These are phyloP conservation scores for Lippia alba DNA, from an alignment of 305 asterid genomes.

Conservation along the genomic window DNA sequence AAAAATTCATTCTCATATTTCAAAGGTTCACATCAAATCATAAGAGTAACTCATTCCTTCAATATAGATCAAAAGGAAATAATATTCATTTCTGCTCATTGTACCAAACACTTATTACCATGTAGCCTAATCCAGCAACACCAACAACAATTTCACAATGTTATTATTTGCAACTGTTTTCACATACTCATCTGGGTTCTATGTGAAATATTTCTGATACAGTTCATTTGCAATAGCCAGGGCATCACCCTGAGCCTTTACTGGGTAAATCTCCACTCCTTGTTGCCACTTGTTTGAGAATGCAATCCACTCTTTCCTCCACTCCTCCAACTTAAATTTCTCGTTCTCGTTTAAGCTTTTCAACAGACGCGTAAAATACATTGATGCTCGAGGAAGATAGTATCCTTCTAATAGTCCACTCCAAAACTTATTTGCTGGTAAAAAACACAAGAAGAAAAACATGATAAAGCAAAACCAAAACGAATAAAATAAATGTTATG, in stretches of 20 bases:
- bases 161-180: constrained; percentile 3
- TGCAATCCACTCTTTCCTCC: constrained; percentile 90
- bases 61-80: neutral
- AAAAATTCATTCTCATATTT: too few relatives aligned
- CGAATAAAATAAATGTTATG: too few relatives aligned
- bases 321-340: constrained; percentile 66
- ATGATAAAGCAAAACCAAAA: constrained; percentile 1
- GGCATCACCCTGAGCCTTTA: constrained; percentile 72
- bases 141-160: constrained; percentile 4
- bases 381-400: constrained; percentile 87
- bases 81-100: neutral
- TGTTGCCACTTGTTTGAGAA: constrained; percentile 87
- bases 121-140: neutral
- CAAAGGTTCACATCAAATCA: too few relatives aligned
- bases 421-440: constrained; percentile 91
- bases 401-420: constrained; percentile 74
- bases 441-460: neutral
- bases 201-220: constrained; percentile 62
- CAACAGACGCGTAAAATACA: constrained; percentile 62
- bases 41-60: neutral
- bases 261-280: constrained; percentile 65
- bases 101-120: neutral
- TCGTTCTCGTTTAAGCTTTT: constrained; percentile 58
- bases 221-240: constrained; percentile 63
- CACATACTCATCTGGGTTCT: constrained; percentile 11